A percentile compares a stretch with the other conserved stretches of the same genome.
Conservation (phyloP, 257 asterid genomes). For the Nicotiana tabacum region DNA sequence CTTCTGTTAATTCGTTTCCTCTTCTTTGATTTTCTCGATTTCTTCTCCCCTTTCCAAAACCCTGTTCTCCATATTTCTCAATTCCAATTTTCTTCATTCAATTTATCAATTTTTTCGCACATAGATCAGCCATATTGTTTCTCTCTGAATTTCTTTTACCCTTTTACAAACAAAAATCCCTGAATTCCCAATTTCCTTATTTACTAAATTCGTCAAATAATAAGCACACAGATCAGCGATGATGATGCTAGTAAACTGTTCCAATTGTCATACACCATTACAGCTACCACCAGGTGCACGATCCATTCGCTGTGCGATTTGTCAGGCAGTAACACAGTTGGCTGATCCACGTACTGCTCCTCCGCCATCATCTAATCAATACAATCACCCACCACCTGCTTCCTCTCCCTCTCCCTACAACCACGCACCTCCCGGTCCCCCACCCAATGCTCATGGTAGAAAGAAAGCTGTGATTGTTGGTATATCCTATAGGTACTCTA, state of each 20-base stretch:
- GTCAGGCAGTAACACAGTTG: conserved; percentile 65
- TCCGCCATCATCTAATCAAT: conserved; percentile 25
- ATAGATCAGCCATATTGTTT: conserved; percentile 20
- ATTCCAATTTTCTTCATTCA: background rate
- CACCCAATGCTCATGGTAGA: conserved; percentile 73
- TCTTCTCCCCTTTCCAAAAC: background rate
- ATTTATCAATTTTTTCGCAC: background rate
- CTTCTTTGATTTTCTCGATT: background rate
- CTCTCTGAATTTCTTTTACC: background rate
- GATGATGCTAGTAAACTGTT: conserved; percentile 69
- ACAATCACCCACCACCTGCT: conserved; percentile 13
- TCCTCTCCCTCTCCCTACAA: conserved; percentile 50
- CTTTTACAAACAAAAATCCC: background rate
- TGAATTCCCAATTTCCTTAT: background rate
- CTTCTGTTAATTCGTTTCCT: background rate
- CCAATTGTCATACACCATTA: conserved; percentile 60
- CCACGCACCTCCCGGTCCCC: conserved; percentile 71
- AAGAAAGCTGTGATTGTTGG: conserved; percentile 94
- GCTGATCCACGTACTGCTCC: conserved; percentile 61
- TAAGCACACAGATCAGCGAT: conserved; percentile 20
- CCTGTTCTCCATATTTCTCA: background rate
- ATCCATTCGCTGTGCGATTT: conserved; percentile 87
- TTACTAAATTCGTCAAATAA: background rate
- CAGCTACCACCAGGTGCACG: conserved; percentile 84
- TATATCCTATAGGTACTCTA: conserved; percentile 62